phyloP scores from a whole-genome alignment of 352 stramenopile species.

The Halophytophthora batemanensis region DNA sequence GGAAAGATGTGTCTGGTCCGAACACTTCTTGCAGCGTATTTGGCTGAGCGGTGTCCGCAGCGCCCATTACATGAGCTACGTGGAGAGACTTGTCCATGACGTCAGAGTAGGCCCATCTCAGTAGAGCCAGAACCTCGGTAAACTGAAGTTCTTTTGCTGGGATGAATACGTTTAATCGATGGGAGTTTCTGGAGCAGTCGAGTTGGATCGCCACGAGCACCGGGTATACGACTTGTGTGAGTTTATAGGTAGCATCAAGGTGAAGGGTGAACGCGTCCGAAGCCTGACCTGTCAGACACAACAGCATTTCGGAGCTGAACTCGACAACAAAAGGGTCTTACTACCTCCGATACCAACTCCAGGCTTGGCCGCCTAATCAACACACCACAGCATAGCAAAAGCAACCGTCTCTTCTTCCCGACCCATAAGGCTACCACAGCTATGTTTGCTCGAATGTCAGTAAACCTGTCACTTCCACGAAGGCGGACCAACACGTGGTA shows the following conservation, averaged over 20 bases:
- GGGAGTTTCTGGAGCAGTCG: conserved; percentile 14
- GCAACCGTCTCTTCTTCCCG: neutral
- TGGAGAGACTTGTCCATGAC: conserved; percentile 2
- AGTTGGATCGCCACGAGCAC: conserved; percentile 11
- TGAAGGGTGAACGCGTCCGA: conserved; percentile 7
- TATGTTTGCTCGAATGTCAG: neutral
- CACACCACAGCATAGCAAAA: conserved; percentile 1
- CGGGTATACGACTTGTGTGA: conserved; percentile 3
- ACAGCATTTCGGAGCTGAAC: conserved; percentile 5
- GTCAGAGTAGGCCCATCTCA: neutral
- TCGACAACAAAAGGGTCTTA: conserved; percentile 4
- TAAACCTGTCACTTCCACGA: neutral
- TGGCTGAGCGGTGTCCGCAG: conserved; percentile 12
- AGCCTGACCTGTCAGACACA: neutral
- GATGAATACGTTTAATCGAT: conserved; percentile 14
- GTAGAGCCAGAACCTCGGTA: neutral
- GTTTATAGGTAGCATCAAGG: conserved; percentile 26
- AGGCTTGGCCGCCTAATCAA: neutral
- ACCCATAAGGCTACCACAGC: neutral
- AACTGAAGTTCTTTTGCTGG: conserved; percentile 4
- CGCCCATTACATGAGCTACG: conserved; percentile 10
- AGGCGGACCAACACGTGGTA: neutral
- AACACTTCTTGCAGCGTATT: conserved; percentile 12
- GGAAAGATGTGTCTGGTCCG: neutral
- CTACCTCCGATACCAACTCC: conserved; percentile 6